Percentiles rank a stretch among this genome's conserved stretches.
Conservation (phyloP, 2,329 filamentous ascomycete genomes). For the Chaetothyriales sp. region DNA sequence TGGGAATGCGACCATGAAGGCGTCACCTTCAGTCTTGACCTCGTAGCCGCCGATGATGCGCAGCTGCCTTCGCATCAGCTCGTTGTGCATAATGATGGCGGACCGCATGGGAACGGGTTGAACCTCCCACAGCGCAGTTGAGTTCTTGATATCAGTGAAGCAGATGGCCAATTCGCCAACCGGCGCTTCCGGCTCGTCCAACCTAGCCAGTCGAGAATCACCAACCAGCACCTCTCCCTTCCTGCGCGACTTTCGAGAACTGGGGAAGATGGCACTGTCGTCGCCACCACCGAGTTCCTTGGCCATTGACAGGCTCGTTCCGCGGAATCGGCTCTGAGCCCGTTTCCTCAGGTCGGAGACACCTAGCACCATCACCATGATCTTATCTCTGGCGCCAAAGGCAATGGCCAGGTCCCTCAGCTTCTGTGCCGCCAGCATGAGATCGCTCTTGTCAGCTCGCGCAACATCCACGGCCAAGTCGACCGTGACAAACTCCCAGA, state of each 20-base stretch:
- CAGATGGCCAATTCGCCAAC: slow-evolving; percentile 83
- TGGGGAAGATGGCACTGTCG: slow-evolving; percentile 41
- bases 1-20: slow-evolving; percentile 97
- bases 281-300: slow-evolving; percentile 53
- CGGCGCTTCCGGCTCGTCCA: slow-evolving; percentile 84
- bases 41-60: slow-evolving; percentile 92
- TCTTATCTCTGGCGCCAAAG: slow-evolving; percentile 83
- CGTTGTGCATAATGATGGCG: slow-evolving; percentile 93
- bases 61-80: slow-evolving; percentile 85
- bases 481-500: slow-evolving; percentile 88
- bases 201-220: slow-evolving; percentile 71
- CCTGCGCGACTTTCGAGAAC: slow-evolving; percentile 48
- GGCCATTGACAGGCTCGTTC: slow-evolving; percentile 72
- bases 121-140: slow-evolving; percentile 88
- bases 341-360: slow-evolving; percentile 80
- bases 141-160: slow-evolving; percentile 99
- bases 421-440: slow-evolving; percentile 92
- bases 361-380: slow-evolving; percentile 98
- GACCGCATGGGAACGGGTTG: slow-evolving; percentile 91
- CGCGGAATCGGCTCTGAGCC: slow-evolving; percentile 58
- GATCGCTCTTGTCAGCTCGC: slow-evolving; percentile 66
- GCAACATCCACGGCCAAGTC: slow-evolving; percentile 86
- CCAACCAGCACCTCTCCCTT: slow-evolving; percentile 38
- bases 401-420: slow-evolving; percentile 88
- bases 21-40: slow-evolving; percentile 98